Evolutionary conservation across 2,329 filamentous ascomycete genomes (phyloP).

Genomic region (Ceratocystis ficicola): DNA sequence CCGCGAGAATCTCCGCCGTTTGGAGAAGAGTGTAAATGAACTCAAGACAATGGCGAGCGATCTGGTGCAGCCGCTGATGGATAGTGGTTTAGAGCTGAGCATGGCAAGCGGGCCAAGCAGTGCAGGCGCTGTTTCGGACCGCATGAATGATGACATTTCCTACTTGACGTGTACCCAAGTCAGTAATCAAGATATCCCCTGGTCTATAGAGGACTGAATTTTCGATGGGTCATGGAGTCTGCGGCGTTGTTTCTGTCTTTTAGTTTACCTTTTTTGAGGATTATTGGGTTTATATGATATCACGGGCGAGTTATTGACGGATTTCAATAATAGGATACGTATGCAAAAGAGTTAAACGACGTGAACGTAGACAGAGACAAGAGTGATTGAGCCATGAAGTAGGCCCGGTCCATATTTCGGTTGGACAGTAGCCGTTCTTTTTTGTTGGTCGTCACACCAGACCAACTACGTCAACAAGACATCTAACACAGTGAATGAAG

Average conservation of each 20-base stretch:
- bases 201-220: constrained; percentile 31
- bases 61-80: constrained; percentile 72
- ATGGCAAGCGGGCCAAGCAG: constrained; percentile 34
- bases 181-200: constrained; percentile 40
- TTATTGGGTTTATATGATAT: constrained; percentile 19
- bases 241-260: not conserved
- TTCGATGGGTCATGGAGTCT: too few relatives aligned
- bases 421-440: not conserved
- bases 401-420: not conserved
- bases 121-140: constrained; percentile 27
- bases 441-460: not conserved
- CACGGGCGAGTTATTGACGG: constrained; percentile 9
- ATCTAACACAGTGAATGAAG: not conserved
- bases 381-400: too few relatives aligned
- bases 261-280: constrained; percentile 20
- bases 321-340: not conserved
- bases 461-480: not conserved
- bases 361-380: too few relatives aligned
- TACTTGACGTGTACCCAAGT: constrained; percentile 43
- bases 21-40: constrained; percentile 80
- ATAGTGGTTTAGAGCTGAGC: constrained; percentile 73
- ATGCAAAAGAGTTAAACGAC: too few relatives aligned
- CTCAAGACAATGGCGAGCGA: constrained; percentile 74
- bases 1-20: constrained; percentile 70
- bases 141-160: constrained; percentile 34